These are phyloP conservation scores for Codiaeum variegatum DNA, from an alignment of 441 rosid genomes.

Conservation along the genomic window DNA sequence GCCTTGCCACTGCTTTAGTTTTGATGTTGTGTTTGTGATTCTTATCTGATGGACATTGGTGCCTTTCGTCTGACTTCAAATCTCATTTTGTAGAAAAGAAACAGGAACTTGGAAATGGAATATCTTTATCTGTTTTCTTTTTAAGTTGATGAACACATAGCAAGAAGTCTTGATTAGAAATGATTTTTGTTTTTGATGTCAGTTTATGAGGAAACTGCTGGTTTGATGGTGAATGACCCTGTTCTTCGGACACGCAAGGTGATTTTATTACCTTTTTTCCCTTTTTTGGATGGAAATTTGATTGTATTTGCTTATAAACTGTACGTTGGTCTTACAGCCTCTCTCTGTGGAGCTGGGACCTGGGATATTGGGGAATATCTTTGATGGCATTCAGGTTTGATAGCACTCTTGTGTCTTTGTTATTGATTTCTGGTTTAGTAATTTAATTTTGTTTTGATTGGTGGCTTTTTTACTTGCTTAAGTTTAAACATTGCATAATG, in stretches of 20 bases:
- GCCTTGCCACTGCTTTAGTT: background rate
- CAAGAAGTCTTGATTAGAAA: background rate
- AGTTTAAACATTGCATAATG: background rate
- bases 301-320: conserved; percentile 18
- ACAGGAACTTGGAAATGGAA: background rate
- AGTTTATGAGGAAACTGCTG: conserved; percentile 98
- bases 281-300: background rate
- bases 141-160: background rate
- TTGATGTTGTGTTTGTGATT: background rate
- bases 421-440: background rate
- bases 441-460: background rate
- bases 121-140: background rate
- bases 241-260: conserved; percentile 93
- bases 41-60: background rate
- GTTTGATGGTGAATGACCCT: conserved; percentile 91
- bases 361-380: conserved; percentile 95
- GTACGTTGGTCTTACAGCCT: conserved; percentile 56
- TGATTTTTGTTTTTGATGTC: conserved; percentile 18
- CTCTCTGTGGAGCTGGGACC: conserved; percentile 98
- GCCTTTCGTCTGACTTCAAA: background rate
- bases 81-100: background rate
- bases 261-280: background rate
- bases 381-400: conserved; percentile 96
- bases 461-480: conserved; percentile 1
- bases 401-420: conserved; percentile 10